Conservation (phyloP, 2,329 filamentous ascomycete species). For the Pseudogymnoascus sp. region DNA sequence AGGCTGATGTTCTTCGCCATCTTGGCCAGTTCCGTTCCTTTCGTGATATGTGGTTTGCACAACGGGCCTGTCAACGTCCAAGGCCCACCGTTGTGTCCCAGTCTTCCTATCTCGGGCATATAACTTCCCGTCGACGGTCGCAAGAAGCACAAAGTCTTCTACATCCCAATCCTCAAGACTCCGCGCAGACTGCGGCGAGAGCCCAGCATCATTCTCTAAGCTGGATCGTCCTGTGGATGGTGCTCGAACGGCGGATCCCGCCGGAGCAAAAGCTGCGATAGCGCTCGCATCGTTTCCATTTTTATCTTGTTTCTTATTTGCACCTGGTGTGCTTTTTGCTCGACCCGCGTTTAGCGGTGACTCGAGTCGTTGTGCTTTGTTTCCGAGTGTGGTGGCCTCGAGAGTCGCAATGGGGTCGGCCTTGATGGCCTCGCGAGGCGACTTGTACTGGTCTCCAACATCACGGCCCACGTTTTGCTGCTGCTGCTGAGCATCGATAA, state of each 20-base stretch:
- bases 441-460: conserved; percentile 21
- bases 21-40: conserved; percentile 53
- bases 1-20: conserved; percentile 47
- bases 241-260: conserved; percentile 92
- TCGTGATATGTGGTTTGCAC: conserved; percentile 81
- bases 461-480: conserved; percentile 31
- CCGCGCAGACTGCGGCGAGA: conserved; percentile 79
- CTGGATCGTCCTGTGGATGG: conserved; percentile 63
- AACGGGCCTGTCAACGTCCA: conserved; percentile 78
- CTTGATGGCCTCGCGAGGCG: conserved; percentile 24
- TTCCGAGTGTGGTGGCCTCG: conserved; percentile 23
- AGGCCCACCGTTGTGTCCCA: conserved; percentile 75
- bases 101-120: conserved; percentile 85
- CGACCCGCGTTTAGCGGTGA: conserved; percentile 22
- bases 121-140: conserved; percentile 97
- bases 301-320: conserved; percentile 22
- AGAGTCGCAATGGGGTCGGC: conserved; percentile 21
- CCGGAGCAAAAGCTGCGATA: conserved; percentile 97
- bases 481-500: conserved; percentile 59
- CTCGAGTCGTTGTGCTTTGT: conserved; percentile 27
- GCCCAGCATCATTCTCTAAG: conserved; percentile 44
- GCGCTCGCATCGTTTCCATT: conserved; percentile 73
- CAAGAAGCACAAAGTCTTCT: conserved; percentile 99
- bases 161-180: conserved; percentile 99
- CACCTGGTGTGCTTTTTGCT: conserved; percentile 26